Evolutionary conservation across 2,329 filamentous ascomycete genomes (phyloP).

Genomic region (Capronia epimyces): DNA sequence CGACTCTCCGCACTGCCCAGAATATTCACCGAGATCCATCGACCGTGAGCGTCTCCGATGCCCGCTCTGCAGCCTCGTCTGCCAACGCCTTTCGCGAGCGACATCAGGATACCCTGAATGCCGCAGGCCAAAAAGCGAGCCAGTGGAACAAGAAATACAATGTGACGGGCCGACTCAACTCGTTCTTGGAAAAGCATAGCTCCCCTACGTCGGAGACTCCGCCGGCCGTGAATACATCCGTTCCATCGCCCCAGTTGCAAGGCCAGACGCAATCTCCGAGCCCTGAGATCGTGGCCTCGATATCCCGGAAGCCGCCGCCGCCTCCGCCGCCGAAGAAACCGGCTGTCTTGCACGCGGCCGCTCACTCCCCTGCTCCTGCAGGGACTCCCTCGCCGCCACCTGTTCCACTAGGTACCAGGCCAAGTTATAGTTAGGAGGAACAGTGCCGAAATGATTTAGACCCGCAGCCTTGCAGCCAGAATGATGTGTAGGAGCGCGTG

Average conservation of each 20-base stretch:
- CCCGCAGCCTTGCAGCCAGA: slow-evolving; percentile 1
- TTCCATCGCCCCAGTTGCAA: background rate
- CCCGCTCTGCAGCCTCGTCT: slow-evolving; percentile 54
- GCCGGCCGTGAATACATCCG: slow-evolving; percentile 21
- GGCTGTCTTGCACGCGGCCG: slow-evolving; percentile 37
- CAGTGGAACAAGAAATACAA: slow-evolving; percentile 59
- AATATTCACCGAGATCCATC: slow-evolving; percentile 57
- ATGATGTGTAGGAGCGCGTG: too few species aligned
- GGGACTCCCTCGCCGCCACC: slow-evolving; percentile 47
- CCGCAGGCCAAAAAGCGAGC: slow-evolving; percentile 55
- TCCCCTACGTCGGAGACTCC: slow-evolving; percentile 32
- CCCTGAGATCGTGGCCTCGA: slow-evolving; percentile 30
- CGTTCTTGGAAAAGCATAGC: slow-evolving; percentile 41
- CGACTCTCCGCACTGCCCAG: slow-evolving; percentile 57
- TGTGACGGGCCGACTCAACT: slow-evolving; percentile 46
- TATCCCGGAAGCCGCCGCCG: slow-evolving; percentile 47
- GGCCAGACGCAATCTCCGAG: slow-evolving; percentile 26
- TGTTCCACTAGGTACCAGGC: slow-evolving; percentile 54
- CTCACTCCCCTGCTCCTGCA: slow-evolving; percentile 28
- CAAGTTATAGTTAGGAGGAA: slow-evolving; percentile 29
- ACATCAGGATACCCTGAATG: slow-evolving; percentile 62
- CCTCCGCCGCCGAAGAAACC: slow-evolving; percentile 57
- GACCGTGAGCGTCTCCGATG: slow-evolving; percentile 56
- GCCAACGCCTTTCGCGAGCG: slow-evolving; percentile 62
- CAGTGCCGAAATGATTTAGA: background rate